These are phyloP conservation scores for Dryas drummondii DNA, from an alignment of 306 rosid species.

Conservation along the genomic window DNA sequence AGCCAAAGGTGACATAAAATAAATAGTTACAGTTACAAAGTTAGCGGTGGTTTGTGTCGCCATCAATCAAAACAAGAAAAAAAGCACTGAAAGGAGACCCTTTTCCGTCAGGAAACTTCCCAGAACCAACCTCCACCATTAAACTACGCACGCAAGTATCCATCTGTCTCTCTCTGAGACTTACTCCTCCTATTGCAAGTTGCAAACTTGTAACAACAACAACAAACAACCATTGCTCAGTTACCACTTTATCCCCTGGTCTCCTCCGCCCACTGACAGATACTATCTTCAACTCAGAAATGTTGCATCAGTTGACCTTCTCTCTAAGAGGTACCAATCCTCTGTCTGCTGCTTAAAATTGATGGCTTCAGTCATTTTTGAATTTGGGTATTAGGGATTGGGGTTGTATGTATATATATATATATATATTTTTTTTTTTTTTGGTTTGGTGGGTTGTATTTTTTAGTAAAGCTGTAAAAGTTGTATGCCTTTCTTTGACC, in stretches of 20 bases:
- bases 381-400: background rate
- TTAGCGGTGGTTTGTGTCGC: background rate
- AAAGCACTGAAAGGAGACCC: background rate
- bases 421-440: no score
- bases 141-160: background rate
- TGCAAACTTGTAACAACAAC: background rate
- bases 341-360: background rate
- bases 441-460: background rate
- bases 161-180: background rate
- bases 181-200: background rate
- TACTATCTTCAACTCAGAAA: background rate
- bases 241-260: background rate
- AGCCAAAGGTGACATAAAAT: no score
- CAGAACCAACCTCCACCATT: conserved; percentile 7
- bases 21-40: background rate
- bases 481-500: background rate
- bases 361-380: background rate
- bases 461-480: background rate
- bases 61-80: background rate
- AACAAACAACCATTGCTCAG: background rate
- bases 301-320: background rate
- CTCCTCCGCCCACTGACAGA: background rate
- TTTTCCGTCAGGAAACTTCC: background rate
- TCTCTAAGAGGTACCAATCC: conserved; percentile 5
- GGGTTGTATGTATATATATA: background rate